Conservation (phyloP, 176 grass and related monocot genomes). For the Bolboschoenus planiculmis region DNA sequence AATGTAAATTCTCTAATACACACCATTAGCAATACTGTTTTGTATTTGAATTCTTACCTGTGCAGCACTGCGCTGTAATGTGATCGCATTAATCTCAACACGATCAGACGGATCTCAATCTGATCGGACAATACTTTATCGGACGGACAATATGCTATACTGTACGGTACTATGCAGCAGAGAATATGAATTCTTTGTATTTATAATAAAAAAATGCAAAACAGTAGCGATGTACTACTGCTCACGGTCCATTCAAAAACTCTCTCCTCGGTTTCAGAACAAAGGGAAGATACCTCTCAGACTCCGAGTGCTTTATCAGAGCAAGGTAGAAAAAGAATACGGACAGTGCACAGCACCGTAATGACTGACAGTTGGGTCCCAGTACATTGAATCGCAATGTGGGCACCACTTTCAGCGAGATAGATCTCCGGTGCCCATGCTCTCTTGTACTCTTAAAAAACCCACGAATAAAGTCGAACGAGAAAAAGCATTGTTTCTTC, state of each 20-base stretch:
- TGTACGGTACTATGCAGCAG: too few species aligned
- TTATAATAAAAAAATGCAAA: background rate
- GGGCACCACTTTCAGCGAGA: background rate
- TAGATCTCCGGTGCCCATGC: background rate
- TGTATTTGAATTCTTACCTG: too few species aligned
- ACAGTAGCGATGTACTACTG: background rate
- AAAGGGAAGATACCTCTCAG: background rate
- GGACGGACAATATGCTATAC: too few species aligned
- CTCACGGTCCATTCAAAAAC: background rate
- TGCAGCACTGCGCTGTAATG: too few species aligned
- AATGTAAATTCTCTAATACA: too few species aligned
- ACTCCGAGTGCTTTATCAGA: background rate
- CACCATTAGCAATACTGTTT: too few species aligned
- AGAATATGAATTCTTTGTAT: too few species aligned
- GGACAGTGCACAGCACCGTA: background rate
- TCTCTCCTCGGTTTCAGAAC: constrained; percentile 16
- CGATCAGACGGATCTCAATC: too few species aligned
- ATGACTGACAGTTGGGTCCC: background rate
- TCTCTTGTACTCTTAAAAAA: background rate
- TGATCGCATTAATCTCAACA: too few species aligned
- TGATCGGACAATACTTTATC: too few species aligned
- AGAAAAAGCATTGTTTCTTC: background rate
- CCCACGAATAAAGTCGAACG: background rate
- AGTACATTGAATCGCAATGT: background rate
- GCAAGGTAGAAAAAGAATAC: background rate